phyloP scores from a whole-genome alignment of 1,139 yeast genomes.

The Diutina pseudorugosa region DNA sequence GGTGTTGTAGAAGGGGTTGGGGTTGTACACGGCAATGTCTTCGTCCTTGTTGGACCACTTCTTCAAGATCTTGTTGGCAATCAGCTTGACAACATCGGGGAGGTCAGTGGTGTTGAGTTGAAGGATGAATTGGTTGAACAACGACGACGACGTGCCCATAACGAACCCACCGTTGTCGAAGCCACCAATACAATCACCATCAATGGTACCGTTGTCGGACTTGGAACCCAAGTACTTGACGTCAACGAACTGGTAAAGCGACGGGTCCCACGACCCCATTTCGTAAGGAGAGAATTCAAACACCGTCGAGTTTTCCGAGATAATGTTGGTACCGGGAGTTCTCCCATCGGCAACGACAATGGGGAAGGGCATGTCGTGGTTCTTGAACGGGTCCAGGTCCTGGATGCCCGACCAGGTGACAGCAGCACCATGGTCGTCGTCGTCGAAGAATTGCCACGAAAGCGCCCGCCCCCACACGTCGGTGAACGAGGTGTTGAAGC shows the following conservation, averaged over 20 bases:
- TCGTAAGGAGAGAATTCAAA: constrained; percentile 3
- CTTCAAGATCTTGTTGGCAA: constrained; percentile 17
- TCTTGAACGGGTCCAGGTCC: constrained; percentile 6
- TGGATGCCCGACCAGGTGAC: constrained; percentile 27
- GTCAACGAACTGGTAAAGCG: neutral
- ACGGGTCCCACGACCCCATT: constrained; percentile 4
- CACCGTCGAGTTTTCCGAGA: constrained; percentile 7
- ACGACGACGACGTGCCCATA: constrained; percentile 60
- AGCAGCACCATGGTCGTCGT: constrained; percentile 9
- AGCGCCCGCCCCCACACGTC: constrained; percentile 36
- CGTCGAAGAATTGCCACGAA: constrained; percentile 22
- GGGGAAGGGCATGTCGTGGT: constrained; percentile 30
- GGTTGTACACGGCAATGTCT: constrained; percentile 29
- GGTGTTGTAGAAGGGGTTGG: constrained; percentile 25
- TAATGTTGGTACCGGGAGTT: constrained; percentile 20
- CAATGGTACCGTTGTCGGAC: constrained; percentile 11
- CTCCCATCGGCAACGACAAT: constrained; percentile 29
- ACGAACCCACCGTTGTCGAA: constrained; percentile 68
- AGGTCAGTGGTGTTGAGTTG: constrained; percentile 23
- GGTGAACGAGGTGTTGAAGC: constrained; percentile 26
- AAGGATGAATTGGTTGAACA: constrained; percentile 46
- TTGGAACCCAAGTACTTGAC: constrained; percentile 2
- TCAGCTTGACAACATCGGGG: constrained; percentile 14
- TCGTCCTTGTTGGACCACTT: constrained; percentile 16
- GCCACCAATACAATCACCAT: constrained; percentile 33